phyloP scores from a whole-genome alignment of 1,284 basidiomycete genomes.

The Leccinum fallax region DNA sequence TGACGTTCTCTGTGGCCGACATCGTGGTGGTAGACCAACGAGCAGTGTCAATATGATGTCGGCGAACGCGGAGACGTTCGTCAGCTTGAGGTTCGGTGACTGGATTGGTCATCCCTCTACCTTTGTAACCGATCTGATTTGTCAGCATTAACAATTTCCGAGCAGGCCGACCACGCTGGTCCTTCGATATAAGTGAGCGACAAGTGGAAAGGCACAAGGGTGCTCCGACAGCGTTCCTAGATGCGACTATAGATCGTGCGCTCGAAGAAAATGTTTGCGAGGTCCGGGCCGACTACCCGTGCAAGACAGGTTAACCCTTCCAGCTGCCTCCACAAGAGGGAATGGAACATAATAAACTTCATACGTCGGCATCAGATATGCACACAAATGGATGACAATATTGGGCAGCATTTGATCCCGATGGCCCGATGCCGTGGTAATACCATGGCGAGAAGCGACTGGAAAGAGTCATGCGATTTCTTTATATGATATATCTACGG shows the following conservation, averaged over 20 bases:
- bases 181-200: neutral
- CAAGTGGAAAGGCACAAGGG: neutral
- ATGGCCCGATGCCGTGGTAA: constrained; percentile 1
- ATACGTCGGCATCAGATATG: neutral
- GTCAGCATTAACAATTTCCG: constrained; percentile 7
- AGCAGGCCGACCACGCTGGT: neutral
- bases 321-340: neutral
- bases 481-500: constrained; percentile 11
- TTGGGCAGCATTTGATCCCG: constrained; percentile 1
- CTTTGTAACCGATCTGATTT: constrained; percentile 16
- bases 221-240: neutral
- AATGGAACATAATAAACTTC: constrained; percentile 1
- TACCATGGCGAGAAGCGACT: neutral
- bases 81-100: no score
- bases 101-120: constrained; percentile 23
- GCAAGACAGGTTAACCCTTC: neutral
- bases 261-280: neutral
- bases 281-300: neutral
- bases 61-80: no score
- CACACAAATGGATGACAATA: neutral
- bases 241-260: neutral
- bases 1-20: constrained; percentile 45
- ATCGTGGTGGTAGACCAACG: constrained; percentile 34
- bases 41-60: neutral
- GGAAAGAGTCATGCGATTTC: constrained; percentile 11